Percentiles rank a stretch among this genome's conserved stretches.
These are phyloP conservation scores for Claviceps sp. DNA, from an alignment of 2,329 filamentous ascomycete genomes.

Conservation along the genomic window DNA sequence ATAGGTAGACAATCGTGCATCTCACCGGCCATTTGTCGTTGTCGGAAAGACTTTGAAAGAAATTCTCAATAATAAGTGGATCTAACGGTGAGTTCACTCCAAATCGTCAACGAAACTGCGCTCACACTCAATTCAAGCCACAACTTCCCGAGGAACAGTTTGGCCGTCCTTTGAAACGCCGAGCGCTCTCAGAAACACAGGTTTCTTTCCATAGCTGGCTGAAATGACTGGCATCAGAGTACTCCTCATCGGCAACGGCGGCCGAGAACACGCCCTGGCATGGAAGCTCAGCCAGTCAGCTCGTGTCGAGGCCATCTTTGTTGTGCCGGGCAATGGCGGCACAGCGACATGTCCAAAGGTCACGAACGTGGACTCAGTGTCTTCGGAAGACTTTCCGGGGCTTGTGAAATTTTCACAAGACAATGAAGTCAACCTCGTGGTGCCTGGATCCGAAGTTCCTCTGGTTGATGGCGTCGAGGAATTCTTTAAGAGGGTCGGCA, in stretches of 20 bases:
- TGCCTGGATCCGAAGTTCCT: constrained; percentile 88
- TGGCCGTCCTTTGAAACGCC: not conserved
- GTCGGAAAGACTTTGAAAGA: not conserved
- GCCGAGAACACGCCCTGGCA: constrained; percentile 84
- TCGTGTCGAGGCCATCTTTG: constrained; percentile 61
- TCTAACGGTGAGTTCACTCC: not conserved
- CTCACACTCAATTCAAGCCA: not conserved
- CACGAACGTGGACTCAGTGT: constrained; percentile 55
- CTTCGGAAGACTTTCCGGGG: constrained; percentile 61
- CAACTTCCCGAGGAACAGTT: not conserved
- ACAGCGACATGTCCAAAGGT: constrained; percentile 60
- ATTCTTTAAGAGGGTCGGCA: constrained; percentile 61
- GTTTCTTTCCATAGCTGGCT: not conserved
- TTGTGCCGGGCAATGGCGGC: constrained; percentile 73
- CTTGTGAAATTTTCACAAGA: constrained; percentile 64
- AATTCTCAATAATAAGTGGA: not conserved
- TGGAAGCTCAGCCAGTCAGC: constrained; percentile 86
- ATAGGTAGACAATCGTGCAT: not conserved
- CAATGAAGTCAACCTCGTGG: constrained; percentile 65
- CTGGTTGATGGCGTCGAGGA: constrained; percentile 81
- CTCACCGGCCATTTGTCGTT: not conserved
- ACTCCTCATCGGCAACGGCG: constrained; percentile 84
- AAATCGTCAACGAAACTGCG: not conserved
- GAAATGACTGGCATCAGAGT: constrained; percentile 42
- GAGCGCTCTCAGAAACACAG: not conserved